Base-by-base conservation (phyloP, 768 basidiomycete species). In the Scleroderma citrinum region DNA sequence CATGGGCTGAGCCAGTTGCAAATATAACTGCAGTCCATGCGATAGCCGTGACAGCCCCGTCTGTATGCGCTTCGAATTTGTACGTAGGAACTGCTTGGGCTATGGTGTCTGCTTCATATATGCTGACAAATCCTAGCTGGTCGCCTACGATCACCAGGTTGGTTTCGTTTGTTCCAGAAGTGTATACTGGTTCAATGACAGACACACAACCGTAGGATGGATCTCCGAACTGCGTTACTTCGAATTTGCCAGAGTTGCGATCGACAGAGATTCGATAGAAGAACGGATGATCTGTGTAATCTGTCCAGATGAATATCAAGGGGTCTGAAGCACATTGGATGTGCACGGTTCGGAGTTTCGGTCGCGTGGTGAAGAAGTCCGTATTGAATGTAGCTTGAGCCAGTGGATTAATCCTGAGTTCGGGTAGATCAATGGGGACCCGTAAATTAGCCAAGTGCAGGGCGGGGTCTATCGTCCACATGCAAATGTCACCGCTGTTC, bases 61-160 rank as follows among this genome's bases (percentile, higher is more conserved):
- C 83, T 44, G 71, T 69, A 55, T 85, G 77, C 1, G 85, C 85
- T 56, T 83, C 81, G 47, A 86, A 77, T 46, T 73, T 76, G 48
- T 71, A 69, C 4, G 67, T 52, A 1, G 81, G 76, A 39, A 35
- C 58, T 26, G 64, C 50, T 40, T 50, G 34, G 23, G 55, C 50
- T 42, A 53, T 26, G 21, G 60, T 52, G 36, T 39, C 47, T 76
- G 78, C 85, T 31, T 77, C 71, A 57, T 83, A 88, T 4, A 87
- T 65, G 48, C 72, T 78, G 38, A 89, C 64, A 36, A 71, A 80
- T 1, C 88, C 88, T 21, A 86, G 69, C 20, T 70, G 66, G 59
- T 90, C 84, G 2, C 89, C 88, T 2, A 68, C 70, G 8, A 89
- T 56, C 29, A 89, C 63, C 59, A 87, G 78, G 57, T 71, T 76